A percentile compares a stretch with the other conserved stretches of the same genome.
Conservation (phyloP, 2,329 filamentous ascomycete genomes). For the Phaeosphaeriaceae sp. region DNA sequence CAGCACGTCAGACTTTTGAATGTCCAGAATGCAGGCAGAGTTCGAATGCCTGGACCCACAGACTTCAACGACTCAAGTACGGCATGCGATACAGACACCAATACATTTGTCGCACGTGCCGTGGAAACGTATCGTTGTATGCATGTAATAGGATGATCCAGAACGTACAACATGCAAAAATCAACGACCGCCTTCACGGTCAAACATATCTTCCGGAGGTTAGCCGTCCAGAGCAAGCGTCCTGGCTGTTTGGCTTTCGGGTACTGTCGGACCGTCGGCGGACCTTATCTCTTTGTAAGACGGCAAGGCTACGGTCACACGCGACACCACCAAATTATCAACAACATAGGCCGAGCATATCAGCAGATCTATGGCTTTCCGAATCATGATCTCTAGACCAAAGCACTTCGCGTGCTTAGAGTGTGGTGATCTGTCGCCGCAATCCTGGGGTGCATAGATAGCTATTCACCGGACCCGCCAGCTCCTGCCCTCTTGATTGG, state of each 20-base stretch:
- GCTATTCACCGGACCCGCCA: slow-evolving; percentile 3
- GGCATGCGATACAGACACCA: no score
- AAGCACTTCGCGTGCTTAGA: neutral
- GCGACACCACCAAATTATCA: slow-evolving; percentile 27
- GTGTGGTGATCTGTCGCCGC: slow-evolving; percentile 1
- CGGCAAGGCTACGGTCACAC: slow-evolving; percentile 10
- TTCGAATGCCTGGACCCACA: neutral
- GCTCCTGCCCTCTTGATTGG: slow-evolving; percentile 14
- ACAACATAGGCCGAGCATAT: slow-evolving; percentile 12
- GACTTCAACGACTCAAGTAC: neutral
- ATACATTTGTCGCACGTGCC: neutral
- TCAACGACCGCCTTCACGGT: neutral
- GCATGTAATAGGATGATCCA: neutral
- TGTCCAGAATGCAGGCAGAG: neutral
- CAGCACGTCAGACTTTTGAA: neutral
- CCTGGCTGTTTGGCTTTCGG: slow-evolving; percentile 7
- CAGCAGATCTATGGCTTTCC: slow-evolving; percentile 11
- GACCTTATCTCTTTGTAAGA: slow-evolving; percentile 17
- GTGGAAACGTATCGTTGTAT: neutral
- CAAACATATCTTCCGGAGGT: neutral
- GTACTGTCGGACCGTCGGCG: slow-evolving; percentile 17
- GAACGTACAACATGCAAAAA: neutral
- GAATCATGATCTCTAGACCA: slow-evolving; percentile 11
- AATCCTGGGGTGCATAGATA: slow-evolving; percentile 9
- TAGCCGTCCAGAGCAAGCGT: neutral